Evolutionary conservation across 1,284 basidiomycete genomes (phyloP).

Genomic region (Cystobasidiaceae sp.): DNA sequence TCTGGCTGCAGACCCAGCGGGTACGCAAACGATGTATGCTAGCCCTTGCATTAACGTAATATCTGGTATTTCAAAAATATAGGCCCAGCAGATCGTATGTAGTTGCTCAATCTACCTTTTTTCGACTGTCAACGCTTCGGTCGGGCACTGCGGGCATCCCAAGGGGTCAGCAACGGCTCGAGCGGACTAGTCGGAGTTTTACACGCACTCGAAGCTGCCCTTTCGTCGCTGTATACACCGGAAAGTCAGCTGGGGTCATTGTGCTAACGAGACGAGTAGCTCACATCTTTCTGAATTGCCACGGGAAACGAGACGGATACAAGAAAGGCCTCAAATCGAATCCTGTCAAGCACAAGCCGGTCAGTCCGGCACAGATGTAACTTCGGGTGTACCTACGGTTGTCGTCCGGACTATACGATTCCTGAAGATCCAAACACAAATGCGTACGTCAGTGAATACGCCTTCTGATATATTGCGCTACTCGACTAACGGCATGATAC

Average conservation of each 20-base stretch:
- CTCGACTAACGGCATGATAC: slow-evolving; percentile 71
- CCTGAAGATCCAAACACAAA: slow-evolving; percentile 54
- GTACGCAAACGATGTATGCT: no score
- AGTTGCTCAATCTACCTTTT: slow-evolving; percentile 21
- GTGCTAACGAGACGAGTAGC: background rate
- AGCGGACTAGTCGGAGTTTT: background rate
- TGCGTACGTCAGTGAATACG: background rate
- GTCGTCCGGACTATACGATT: slow-evolving; percentile 93
- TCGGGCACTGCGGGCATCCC: slow-evolving; percentile 26
- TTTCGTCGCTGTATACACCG: slow-evolving; percentile 4
- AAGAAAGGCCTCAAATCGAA: slow-evolving; percentile 95
- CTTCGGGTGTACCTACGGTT: slow-evolving; percentile 60
- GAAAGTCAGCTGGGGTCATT: background rate
- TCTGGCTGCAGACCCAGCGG: no score
- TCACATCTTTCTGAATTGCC: slow-evolving; percentile 86
- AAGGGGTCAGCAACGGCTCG: background rate
- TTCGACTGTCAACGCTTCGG: slow-evolving; percentile 24
- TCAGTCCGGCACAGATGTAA: slow-evolving; percentile 11
- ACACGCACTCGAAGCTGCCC: slow-evolving; percentile 19
- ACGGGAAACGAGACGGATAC: slow-evolving; percentile 87
- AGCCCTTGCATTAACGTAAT: no score
- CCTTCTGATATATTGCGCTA: background rate
- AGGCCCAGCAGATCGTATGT: background rate
- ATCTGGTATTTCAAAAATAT: no score
- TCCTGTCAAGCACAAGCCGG: slow-evolving; percentile 52